Evolutionary conservation across 805 yeast species (phyloP), one percentile per base, ranked within the genome.

Genomic region (Wickerhamiella sorbophila): DNA sequence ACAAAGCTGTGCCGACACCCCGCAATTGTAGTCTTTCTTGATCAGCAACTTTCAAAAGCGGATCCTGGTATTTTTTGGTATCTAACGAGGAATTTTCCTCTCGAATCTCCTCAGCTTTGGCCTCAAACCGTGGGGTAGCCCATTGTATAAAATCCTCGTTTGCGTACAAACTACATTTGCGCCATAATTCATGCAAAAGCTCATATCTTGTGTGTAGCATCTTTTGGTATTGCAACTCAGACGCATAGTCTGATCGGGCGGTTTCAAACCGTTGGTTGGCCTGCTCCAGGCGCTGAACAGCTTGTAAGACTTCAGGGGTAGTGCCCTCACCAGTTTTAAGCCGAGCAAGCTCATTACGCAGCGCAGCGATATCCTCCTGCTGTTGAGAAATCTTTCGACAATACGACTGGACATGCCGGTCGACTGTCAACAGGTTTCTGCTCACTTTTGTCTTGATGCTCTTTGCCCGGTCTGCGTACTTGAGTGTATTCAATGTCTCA

Each of bases 401-500:
- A 54, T 85, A 86, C 3, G 87, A 77, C 0, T 91, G 85, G 35
- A 85, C 87, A 60, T 84, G 95, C 34, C 88, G 66, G 54, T 79
- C 83, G 46, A 86, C 67, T 44, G 75, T 78, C 40, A 76, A 85
- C 47, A 75, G 77, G 55, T 86, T 86, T 46, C 91, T 61, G 2
- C 72, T 67, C 2, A 82, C 65, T 50, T 82, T 83, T 0, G 95
- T 87, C 55, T 82, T 82, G 51, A 87, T 87, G 49, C 80, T 86
- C 55, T 86, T 86, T 14, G 95, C 96, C 33, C 95, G 65, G 56
- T 85, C 77, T 0, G 96, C 96, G 59, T 87, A 88, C 43, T 84
- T 83, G 46, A 88, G 69, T 0, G 96, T 84, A 57, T 88, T 88
- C 40, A 83, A 65, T 1, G 97, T 87, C 55, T 88, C 97, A 55